Percentiles rank a stretch among this genome's conserved stretches.
Conservation (phyloP, 768 basidiomycete genomes). For the Termitomyces titanicus region DNA sequence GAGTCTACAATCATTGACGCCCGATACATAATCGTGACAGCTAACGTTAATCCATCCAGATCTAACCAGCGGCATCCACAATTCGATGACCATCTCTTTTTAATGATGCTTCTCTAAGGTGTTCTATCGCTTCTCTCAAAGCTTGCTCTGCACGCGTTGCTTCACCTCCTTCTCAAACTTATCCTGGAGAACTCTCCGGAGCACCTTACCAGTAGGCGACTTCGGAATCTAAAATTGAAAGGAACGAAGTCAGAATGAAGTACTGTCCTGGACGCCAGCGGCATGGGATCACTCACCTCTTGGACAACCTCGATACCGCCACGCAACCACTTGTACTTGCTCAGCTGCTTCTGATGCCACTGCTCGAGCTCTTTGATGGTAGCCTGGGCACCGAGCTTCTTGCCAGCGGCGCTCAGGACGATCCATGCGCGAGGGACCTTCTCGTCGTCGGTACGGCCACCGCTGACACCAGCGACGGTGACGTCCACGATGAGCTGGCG, state of each 20-base stretch:
- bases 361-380: conserved; percentile 46
- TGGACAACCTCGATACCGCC: conserved; percentile 68
- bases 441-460: conserved; percentile 69
- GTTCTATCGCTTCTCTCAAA: conserved; percentile 15
- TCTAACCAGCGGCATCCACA: no score
- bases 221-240: conserved; percentile 59
- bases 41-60: no score
- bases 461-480: conserved; percentile 70
- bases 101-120: not conserved
- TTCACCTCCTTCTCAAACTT: conserved; percentile 41
- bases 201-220: conserved; percentile 67
- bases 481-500: conserved; percentile 59
- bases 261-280: no score
- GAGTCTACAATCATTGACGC: no score
- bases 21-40: not conserved
- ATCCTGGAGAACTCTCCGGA: conserved; percentile 61
- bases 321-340: conserved; percentile 73
- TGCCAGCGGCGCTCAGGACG: conserved; percentile 57
- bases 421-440: conserved; percentile 78
- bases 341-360: conserved; percentile 63
- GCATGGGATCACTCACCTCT: conserved; percentile 44
- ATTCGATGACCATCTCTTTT: no score
- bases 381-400: conserved; percentile 36
- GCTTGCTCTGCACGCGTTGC: conserved; percentile 27
- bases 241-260: not conserved